phyloP scores from a whole-genome alignment of 2,329 filamentous ascomycete species.

The Neofusicoccum sp. region DNA sequence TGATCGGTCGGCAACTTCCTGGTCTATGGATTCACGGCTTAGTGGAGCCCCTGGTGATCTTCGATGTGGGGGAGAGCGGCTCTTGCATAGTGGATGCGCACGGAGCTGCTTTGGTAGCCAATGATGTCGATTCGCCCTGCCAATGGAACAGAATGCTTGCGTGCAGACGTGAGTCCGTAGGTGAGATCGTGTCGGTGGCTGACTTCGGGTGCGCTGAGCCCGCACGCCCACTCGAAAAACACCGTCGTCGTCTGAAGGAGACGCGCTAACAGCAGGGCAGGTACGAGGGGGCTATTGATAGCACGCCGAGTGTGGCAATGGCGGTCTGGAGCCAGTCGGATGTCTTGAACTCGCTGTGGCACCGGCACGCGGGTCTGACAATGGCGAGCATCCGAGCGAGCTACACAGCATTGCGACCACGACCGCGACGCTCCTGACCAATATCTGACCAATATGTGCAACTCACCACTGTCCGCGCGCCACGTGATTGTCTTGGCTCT shows the following conservation, averaged over 20 bases:
- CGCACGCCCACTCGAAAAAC: background rate
- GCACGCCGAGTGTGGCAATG: background rate
- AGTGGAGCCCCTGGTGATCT: background rate
- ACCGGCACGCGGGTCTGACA: slow-evolving; percentile 14
- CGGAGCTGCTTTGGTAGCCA: background rate
- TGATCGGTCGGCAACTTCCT: background rate
- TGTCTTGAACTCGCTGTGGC: background rate
- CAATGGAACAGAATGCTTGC: background rate
- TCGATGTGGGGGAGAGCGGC: background rate
- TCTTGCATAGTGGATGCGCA: background rate
- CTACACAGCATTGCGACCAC: background rate
- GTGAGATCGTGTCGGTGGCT: background rate
- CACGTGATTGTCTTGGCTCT: background rate
- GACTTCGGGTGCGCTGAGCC: background rate
- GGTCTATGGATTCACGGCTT: background rate
- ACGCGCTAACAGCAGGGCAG: background rate
- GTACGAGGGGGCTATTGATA: slow-evolving; percentile 7
- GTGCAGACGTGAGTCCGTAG: background rate
- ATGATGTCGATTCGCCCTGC: background rate
- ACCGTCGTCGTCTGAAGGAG: background rate
- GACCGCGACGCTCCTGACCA: background rate
- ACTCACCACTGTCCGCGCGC: background rate
- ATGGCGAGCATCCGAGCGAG: background rate
- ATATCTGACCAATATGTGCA: slow-evolving; percentile 6
- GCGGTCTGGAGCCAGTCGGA: background rate